These are phyloP conservation scores for Bremia lactucae DNA, from an alignment of 352 stramenopile genomes.

Conservation along the genomic window DNA sequence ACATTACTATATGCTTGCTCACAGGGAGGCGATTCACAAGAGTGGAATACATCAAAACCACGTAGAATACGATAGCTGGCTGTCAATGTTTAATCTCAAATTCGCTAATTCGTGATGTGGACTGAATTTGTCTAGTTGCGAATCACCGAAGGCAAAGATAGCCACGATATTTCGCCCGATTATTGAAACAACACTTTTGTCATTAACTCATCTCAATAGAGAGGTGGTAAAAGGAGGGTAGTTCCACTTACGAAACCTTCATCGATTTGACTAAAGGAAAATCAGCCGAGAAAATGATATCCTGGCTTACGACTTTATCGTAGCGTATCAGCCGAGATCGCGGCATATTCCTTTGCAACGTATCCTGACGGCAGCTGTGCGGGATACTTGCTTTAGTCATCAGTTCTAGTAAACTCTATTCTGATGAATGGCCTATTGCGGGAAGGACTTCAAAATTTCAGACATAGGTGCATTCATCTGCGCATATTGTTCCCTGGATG, in stretches of 20 bases:
- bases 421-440: slow-evolving; percentile 33
- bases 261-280: slow-evolving; percentile 6
- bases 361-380: slow-evolving; percentile 61
- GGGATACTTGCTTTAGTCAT: slow-evolving; percentile 54
- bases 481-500: too few species aligned
- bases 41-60: slow-evolving; percentile 63
- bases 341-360: slow-evolving; percentile 78
- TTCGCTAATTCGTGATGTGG: slow-evolving; percentile 73
- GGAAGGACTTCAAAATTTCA: too few species aligned
- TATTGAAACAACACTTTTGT: slow-evolving; percentile 28
- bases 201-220: slow-evolving; percentile 37
- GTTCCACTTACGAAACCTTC: slow-evolving; percentile 24
- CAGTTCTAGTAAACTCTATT: slow-evolving; percentile 38
- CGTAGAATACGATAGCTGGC: slow-evolving; percentile 83
- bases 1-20: background rate
- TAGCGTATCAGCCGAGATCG: slow-evolving; percentile 46
- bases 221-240: slow-evolving; percentile 42
- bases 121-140: slow-evolving; percentile 33
- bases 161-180: slow-evolving; percentile 41
- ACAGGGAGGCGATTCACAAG: slow-evolving; percentile 67
- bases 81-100: slow-evolving; percentile 84
- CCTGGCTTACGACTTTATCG: slow-evolving; percentile 53
- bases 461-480: too few species aligned
- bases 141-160: slow-evolving; percentile 19
- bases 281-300: slow-evolving; percentile 14